Evolutionary conservation across 257 asterid species (phyloP).

Genomic region (Solanum chaucha): DNA sequence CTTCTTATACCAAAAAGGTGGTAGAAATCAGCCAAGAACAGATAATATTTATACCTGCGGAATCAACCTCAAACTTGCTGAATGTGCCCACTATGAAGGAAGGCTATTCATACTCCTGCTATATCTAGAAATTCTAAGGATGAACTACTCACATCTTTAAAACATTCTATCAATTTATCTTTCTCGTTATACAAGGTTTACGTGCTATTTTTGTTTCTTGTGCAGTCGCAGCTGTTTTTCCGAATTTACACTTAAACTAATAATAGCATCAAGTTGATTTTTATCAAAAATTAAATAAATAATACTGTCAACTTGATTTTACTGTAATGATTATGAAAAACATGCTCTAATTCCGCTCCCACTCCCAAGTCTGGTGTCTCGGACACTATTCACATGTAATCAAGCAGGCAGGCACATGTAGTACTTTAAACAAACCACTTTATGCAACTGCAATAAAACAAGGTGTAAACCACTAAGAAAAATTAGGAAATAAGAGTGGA

Average conservation of each 20-base stretch:
- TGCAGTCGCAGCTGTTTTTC: background rate
- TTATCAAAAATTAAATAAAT: background rate
- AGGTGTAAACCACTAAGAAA: background rate
- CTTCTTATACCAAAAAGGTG: background rate
- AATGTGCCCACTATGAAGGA: background rate
- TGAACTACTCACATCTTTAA: background rate
- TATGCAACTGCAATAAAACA: background rate
- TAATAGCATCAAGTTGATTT: background rate
- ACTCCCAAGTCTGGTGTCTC: background rate
- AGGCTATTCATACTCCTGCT: background rate
- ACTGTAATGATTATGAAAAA: background rate
- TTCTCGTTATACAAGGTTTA: background rate
- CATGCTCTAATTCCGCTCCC: background rate
- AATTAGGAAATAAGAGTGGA: background rate
- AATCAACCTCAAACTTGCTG: background rate
- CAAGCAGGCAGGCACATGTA: background rate
- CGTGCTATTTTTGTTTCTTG: background rate
- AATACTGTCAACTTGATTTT: background rate
- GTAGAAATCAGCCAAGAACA: background rate
- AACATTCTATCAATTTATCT: background rate
- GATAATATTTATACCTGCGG: background rate
- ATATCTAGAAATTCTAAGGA: background rate
- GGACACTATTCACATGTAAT: background rate
- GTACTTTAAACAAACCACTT: background rate
- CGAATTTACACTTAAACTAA: background rate